phyloP scores from a whole-genome alignment of 495 filamentous ascomycete genomes.

The Aspergillus mulundensis region DNA sequence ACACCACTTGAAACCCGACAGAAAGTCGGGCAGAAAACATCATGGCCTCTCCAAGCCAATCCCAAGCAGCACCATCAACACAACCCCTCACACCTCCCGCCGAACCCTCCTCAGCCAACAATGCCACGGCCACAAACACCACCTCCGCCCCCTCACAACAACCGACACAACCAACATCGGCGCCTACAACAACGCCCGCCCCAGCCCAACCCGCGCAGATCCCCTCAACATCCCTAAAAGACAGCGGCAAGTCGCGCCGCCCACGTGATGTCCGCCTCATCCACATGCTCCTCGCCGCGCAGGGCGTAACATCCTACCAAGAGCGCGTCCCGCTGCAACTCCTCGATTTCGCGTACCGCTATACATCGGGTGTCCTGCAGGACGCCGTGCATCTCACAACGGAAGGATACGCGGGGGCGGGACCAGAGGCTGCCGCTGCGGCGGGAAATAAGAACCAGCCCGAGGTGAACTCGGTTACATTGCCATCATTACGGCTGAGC shows the following conservation, averaged over 20 bases:
- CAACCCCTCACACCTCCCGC: constrained; percentile 45
- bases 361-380: constrained; percentile 50
- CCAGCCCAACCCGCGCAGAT: constrained; percentile 32
- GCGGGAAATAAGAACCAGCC: constrained; percentile 16
- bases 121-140: constrained; percentile 13
- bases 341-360: constrained; percentile 94
- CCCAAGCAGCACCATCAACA: constrained; percentile 32
- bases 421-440: constrained; percentile 21
- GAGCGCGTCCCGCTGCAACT: constrained; percentile 91
- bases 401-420: constrained; percentile 46
- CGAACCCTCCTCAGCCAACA: constrained; percentile 28
- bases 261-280: constrained; percentile 89
- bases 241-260: constrained; percentile 61
- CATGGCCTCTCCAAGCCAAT: constrained; percentile 43
- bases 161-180: constrained; percentile 14
- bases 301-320: constrained; percentile 87
- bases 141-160: constrained; percentile 11
- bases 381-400: constrained; percentile 50
- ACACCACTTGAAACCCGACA: background rate
- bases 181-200: constrained; percentile 18
- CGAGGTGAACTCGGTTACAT: constrained; percentile 46
- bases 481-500: constrained; percentile 58
- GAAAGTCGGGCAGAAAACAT: background rate
- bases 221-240: constrained; percentile 54
- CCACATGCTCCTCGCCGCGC: constrained; percentile 81